These are phyloP conservation scores for Blastocrithidia nonstop DNA, from an alignment of 208 protist species.

Conservation along the genomic window DNA sequence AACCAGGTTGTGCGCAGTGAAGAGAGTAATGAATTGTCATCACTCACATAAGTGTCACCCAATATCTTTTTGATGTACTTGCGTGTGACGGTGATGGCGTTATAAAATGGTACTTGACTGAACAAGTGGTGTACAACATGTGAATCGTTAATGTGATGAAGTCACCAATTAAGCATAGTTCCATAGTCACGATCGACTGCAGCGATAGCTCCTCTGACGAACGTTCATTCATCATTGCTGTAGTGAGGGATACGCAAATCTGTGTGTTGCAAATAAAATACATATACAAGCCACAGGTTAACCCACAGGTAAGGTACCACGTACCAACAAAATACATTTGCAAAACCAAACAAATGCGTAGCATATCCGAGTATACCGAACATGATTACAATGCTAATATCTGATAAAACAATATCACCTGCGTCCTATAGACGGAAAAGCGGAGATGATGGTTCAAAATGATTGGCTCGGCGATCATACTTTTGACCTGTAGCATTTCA, in stretches of 20 bases:
- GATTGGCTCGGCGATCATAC: conserved; percentile 48
- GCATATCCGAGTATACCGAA: conserved; percentile 22
- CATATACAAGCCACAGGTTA: conserved; percentile 86
- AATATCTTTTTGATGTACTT: conserved; percentile 58
- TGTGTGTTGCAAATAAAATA: conserved; percentile 91
- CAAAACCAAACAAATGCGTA: conserved; percentile 30
- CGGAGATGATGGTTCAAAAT: conserved; percentile 72
- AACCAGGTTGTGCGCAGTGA: conserved; percentile 28
- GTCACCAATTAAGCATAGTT: conserved; percentile 55
- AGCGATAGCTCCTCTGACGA: conserved; percentile 80
- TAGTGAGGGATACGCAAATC: conserved; percentile 87
- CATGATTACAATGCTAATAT: conserved; percentile 43
- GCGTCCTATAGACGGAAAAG: conserved; percentile 67
- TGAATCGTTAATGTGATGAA: conserved; percentile 90
- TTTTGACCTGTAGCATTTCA: conserved; percentile 61
- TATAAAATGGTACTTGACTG: conserved; percentile 88
- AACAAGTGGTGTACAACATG: conserved; percentile 92
- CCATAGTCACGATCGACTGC: conserved; percentile 87
- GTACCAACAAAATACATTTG: conserved; percentile 66
- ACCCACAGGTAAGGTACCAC: conserved; percentile 65
- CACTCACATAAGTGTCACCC: conserved; percentile 49
- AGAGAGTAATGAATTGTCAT: conserved; percentile 23
- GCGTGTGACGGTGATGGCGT: conserved; percentile 76
- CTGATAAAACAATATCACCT: conserved; percentile 47
- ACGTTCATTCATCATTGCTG: conserved; percentile 84